phyloP scores from a whole-genome alignment of 2,329 filamentous ascomycete species.

The Ciborinia camelliae region DNA sequence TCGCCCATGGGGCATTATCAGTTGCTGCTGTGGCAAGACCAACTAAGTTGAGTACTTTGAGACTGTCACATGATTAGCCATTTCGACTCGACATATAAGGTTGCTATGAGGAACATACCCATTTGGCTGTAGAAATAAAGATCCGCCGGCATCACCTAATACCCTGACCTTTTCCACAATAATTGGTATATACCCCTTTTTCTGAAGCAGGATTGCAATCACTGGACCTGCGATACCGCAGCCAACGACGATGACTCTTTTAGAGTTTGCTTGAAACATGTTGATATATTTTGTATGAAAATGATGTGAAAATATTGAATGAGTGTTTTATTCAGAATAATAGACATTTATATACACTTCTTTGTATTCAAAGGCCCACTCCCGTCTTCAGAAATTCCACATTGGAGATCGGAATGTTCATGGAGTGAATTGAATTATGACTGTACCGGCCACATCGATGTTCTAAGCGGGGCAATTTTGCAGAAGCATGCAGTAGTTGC shows the following conservation, averaged over 20 bases:
- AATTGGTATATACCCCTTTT: constrained; percentile 23
- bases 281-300: background rate
- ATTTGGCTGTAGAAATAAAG: constrained; percentile 18
- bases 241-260: constrained; percentile 21
- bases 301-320: background rate
- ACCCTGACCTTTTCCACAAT: constrained; percentile 20
- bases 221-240: constrained; percentile 22
- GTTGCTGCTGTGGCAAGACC: constrained; percentile 10
- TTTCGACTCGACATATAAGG: background rate
- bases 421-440: background rate
- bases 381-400: background rate
- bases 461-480: background rate
- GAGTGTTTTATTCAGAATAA: background rate
- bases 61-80: constrained; percentile 4
- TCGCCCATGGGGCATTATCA: background rate
- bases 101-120: background rate
- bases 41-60: constrained; percentile 13
- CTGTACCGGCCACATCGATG: background rate
- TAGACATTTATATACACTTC: background rate
- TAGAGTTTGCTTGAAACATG: constrained; percentile 1
- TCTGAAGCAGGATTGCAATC: constrained; percentile 21
- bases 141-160: constrained; percentile 16
- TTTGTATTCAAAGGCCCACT: background rate
- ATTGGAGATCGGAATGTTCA: background rate
- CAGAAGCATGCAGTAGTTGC: background rate